phyloP scores from a whole-genome alignment of 306 rosid species.

The Cajanus cajan region DNA sequence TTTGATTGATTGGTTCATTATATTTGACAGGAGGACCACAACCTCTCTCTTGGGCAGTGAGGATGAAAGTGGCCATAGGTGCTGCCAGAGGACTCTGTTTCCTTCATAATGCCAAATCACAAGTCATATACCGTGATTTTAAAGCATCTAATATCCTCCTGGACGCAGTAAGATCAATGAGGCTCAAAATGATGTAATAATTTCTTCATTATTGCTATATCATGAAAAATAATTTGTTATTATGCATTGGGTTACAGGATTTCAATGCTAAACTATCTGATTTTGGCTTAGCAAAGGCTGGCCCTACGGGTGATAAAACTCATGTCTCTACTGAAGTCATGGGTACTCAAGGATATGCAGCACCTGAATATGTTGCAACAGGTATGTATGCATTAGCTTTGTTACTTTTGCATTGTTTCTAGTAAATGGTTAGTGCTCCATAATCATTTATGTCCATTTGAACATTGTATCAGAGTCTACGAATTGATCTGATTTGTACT shows the following conservation, averaged over 20 bases:
- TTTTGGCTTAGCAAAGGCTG: constrained; percentile 86
- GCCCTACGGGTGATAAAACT: constrained; percentile 94
- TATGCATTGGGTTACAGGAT: constrained; percentile 48
- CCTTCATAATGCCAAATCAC: constrained; percentile 81
- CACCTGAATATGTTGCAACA: constrained; percentile 94
- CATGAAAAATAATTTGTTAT: constrained; percentile 6
- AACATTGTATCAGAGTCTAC: not conserved
- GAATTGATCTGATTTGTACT: not conserved
- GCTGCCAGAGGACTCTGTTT: constrained; percentile 87
- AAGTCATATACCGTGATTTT: constrained; percentile 89
- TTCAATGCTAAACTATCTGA: constrained; percentile 88
- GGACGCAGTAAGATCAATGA: constrained; percentile 58
- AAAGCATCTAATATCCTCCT: constrained; percentile 85
- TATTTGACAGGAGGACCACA: constrained; percentile 75
- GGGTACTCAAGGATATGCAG: constrained; percentile 94
- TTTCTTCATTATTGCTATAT: not conserved
- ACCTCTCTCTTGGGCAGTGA: constrained; percentile 79
- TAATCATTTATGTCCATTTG: not conserved
- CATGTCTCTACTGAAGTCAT: constrained; percentile 91
- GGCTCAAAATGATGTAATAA: not conserved
- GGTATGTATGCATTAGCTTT: constrained; percentile 39
- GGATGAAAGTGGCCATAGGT: constrained; percentile 89
- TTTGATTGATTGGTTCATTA: constrained; percentile 6
- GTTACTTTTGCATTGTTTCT: constrained; percentile 29
- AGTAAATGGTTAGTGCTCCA: not conserved